Evolutionary conservation across 2,329 filamentous ascomycete genomes (phyloP).

Genomic region (Trichoderma harzianum): DNA sequence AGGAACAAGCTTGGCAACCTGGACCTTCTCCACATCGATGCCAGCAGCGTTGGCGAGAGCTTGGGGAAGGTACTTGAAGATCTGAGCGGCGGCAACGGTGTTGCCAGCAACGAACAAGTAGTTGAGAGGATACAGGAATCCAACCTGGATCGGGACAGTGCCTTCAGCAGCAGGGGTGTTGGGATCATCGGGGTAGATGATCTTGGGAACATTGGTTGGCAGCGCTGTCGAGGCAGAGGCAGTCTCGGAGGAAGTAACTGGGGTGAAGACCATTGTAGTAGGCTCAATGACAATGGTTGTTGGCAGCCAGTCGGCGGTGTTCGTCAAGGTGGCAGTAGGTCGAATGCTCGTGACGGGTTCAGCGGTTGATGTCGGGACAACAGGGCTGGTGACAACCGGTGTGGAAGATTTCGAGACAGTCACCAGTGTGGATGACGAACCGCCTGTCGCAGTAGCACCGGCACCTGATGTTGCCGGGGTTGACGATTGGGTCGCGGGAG

Average conservation of each 20-base stretch:
- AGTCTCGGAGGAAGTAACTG: slow-evolving; percentile 32
- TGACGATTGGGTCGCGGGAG: not conserved
- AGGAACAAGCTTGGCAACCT: slow-evolving; percentile 70
- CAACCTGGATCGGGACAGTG: slow-evolving; percentile 74
- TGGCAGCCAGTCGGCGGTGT: slow-evolving; percentile 50
- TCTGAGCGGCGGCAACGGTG: slow-evolving; percentile 72
- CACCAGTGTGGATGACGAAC: not conserved
- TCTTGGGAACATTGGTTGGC: slow-evolving; percentile 66
- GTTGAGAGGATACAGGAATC: slow-evolving; percentile 76
- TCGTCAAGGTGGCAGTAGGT: slow-evolving; percentile 42
- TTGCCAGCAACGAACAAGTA: slow-evolving; percentile 77
- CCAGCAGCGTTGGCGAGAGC: slow-evolving; percentile 65
- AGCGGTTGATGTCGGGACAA: slow-evolving; percentile 9
- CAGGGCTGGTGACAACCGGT: not conserved
- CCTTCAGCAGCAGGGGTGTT: slow-evolving; percentile 55
- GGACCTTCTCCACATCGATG: slow-evolving; percentile 53
- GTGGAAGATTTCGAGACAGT: slow-evolving; percentile 9
- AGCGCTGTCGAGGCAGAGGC: slow-evolving; percentile 51
- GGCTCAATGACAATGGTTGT: slow-evolving; percentile 59
- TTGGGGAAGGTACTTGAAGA: slow-evolving; percentile 73
- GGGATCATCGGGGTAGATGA: slow-evolving; percentile 68
- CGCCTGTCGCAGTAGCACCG: not conserved
- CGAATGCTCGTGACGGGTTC: slow-evolving; percentile 39
- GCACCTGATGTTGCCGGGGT: not conserved
- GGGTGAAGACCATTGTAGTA: slow-evolving; percentile 36